Evolutionary conservation across 1,284 basidiomycete genomes (phyloP).

Genomic region (Ceratobasidium sp.): DNA sequence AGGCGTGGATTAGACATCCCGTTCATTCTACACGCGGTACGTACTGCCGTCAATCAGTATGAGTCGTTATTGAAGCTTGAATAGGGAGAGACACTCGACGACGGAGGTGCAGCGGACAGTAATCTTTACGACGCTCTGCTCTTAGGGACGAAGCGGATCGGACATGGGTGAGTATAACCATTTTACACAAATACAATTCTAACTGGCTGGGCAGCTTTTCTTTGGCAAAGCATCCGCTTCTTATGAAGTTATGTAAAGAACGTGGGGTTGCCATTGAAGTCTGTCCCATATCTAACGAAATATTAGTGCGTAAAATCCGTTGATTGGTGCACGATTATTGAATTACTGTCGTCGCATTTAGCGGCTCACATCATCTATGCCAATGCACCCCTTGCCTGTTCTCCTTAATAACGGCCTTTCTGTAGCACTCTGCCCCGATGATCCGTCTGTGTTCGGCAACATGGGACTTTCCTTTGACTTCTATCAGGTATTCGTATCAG

Average conservation of each 20-base stretch:
- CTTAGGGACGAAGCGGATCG: conserved; percentile 57
- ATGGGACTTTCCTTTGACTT: conserved; percentile 52
- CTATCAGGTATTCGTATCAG: conserved; percentile 50
- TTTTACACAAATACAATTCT: neutral
- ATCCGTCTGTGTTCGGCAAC: conserved; percentile 57
- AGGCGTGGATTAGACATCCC: conserved; percentile 76
- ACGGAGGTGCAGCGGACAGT: conserved; percentile 65
- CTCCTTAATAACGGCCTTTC: conserved; percentile 55
- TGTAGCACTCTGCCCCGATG: conserved; percentile 55
- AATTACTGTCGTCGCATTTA: conserved; percentile 7
- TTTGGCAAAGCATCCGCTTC: conserved; percentile 56
- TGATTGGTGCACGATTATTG: neutral
- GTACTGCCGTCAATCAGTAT: conserved; percentile 69
- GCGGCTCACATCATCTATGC: conserved; percentile 52
- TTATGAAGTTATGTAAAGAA: conserved; percentile 56
- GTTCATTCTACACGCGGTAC: conserved; percentile 83
- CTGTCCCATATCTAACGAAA: conserved; percentile 50
- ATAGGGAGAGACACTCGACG: conserved; percentile 48
- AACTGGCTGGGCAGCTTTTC: conserved; percentile 50
- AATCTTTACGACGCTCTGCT: conserved; percentile 65
- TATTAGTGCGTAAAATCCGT: conserved; percentile 5
- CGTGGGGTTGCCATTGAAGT: conserved; percentile 55
- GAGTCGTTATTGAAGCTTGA: too few relatives aligned
- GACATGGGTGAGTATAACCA: conserved; percentile 60
- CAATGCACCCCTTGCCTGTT: conserved; percentile 52